Percentiles rank a stretch among this genome's conserved stretches.
Evolutionary conservation across 345 rosid genomes (phyloP).

Genomic region (Aquilaria malaccensis): DNA sequence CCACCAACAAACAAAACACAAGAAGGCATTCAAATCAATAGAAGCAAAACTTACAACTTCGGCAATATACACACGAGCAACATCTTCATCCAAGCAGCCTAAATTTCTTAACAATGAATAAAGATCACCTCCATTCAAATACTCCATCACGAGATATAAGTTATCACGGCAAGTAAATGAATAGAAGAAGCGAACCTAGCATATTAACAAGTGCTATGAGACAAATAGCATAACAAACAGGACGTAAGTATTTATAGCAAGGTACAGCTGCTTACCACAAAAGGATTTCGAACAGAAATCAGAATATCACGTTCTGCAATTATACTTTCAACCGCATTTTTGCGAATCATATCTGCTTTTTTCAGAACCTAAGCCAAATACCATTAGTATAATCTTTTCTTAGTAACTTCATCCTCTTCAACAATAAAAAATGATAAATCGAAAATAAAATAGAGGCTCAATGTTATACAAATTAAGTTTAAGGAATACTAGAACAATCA

Average conservation of each 20-base stretch:
- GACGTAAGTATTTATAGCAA: slow-evolving; percentile 20
- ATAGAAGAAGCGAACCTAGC: slow-evolving; percentile 98
- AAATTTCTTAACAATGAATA: slow-evolving; percentile 93
- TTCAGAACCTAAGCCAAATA: slow-evolving; percentile 69
- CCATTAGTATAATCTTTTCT: slow-evolving; percentile 15
- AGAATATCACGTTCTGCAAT: slow-evolving; percentile 99
- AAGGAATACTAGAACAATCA: too few species aligned
- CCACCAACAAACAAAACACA: not conserved
- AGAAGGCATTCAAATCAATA: slow-evolving; percentile 2
- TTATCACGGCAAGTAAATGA: slow-evolving; percentile 99
- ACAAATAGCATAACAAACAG: slow-evolving; percentile 15
- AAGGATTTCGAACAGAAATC: slow-evolving; percentile 97
- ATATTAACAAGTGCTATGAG: slow-evolving; percentile 23
- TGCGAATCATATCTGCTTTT: slow-evolving; percentile 98
- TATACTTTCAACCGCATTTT: slow-evolving; percentile 99
- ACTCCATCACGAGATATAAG: slow-evolving; percentile 99
- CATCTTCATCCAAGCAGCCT: slow-evolving; percentile 97
- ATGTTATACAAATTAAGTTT: too few species aligned
- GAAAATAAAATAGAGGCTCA: too few species aligned
- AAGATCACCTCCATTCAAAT: slow-evolving; percentile 96
- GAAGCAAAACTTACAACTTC: slow-evolving; percentile 78
- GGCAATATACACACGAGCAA: slow-evolving; percentile 96
- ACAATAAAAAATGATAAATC: not conserved
- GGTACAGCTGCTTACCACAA: slow-evolving; percentile 90
- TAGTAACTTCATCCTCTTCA: not conserved